These are phyloP conservation scores for Condylostoma magnum DNA, from an alignment of 169 alveolate species.

Conservation along the genomic window DNA sequence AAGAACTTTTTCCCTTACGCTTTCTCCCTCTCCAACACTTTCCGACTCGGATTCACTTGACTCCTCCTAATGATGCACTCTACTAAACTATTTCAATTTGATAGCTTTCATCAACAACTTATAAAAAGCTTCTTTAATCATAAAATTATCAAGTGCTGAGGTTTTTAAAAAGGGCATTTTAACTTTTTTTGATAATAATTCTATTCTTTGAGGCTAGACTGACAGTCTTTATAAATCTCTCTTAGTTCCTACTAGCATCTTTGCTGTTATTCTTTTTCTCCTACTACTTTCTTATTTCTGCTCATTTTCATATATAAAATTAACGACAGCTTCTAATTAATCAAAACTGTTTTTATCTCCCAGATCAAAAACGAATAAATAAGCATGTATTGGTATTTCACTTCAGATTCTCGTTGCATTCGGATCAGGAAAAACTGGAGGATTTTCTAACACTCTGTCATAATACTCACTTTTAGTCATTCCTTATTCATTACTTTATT, in stretches of 20 bases:
- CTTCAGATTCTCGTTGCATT: conserved; percentile 23
- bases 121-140: conserved; percentile 11
- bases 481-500: conserved; percentile 1
- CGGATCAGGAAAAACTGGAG: neutral
- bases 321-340: conserved; percentile 1
- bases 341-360: conserved; percentile 15
- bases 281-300: conserved; percentile 22
- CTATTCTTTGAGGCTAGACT: neutral
- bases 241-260: conserved; percentile 31
- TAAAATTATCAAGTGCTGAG: conserved; percentile 12
- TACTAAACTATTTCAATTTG: too few relatives aligned
- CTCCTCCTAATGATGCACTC: too few relatives aligned
- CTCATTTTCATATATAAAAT: conserved; percentile 7
- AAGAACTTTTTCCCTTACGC: too few relatives aligned
- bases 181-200: conserved; percentile 2
- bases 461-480: neutral
- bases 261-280: neutral
- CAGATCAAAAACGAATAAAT: conserved; percentile 18
- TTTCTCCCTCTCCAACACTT: too few relatives aligned
- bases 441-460: conserved; percentile 21
- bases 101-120: conserved; percentile 13
- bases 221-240: neutral
- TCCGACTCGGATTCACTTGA: too few relatives aligned
- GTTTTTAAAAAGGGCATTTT: conserved; percentile 5
- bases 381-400: conserved; percentile 10